A percentile compares a stretch with the other conserved stretches of the same genome.
phyloP scores from a whole-genome alignment of 1,284 basidiomycete genomes.

The Apiotrichum gamsii region DNA sequence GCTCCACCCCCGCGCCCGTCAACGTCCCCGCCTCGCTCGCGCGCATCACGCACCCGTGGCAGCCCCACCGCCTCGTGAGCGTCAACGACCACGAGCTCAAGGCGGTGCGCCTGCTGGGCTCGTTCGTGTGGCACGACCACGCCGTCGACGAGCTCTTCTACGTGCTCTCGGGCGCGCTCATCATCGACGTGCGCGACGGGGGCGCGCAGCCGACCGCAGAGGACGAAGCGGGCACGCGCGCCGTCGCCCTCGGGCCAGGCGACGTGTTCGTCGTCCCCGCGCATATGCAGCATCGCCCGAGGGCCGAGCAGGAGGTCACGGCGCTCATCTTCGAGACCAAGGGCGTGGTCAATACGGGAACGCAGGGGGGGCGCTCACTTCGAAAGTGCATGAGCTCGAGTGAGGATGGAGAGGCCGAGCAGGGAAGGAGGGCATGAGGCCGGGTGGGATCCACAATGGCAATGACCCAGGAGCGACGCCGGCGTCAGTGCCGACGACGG shows the following conservation, averaged over 20 bases:
- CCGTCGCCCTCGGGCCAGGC: not conserved
- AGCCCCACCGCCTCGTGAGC: conserved; percentile 5
- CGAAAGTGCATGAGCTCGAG: not conserved
- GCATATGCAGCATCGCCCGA: conserved; percentile 1
- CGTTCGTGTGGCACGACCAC: conserved; percentile 13
- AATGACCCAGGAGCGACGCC: no score
- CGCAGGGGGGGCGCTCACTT: not conserved
- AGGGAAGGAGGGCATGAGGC: no score
- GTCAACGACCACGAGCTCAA: conserved; percentile 11
- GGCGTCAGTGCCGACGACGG: no score
- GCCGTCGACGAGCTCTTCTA: conserved; percentile 12
- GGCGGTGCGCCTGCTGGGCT: conserved; percentile 6
- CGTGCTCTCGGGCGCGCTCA: not conserved
- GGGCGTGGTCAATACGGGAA: conserved; percentile 6
- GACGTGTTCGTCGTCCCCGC: conserved; percentile 6
- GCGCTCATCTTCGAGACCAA: conserved; percentile 4
- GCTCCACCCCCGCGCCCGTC: no score
- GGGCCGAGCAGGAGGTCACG: not conserved
- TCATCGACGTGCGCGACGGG: conserved; percentile 4
- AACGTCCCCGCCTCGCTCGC: not conserved
- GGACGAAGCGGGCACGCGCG: not conserved
- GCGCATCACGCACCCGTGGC: conserved; percentile 2
- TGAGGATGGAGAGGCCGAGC: no score
- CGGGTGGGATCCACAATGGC: no score
- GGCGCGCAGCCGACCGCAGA: not conserved